Conservation (phyloP, 768 basidiomycete genomes). For the Mrakia blollopis region DNA sequence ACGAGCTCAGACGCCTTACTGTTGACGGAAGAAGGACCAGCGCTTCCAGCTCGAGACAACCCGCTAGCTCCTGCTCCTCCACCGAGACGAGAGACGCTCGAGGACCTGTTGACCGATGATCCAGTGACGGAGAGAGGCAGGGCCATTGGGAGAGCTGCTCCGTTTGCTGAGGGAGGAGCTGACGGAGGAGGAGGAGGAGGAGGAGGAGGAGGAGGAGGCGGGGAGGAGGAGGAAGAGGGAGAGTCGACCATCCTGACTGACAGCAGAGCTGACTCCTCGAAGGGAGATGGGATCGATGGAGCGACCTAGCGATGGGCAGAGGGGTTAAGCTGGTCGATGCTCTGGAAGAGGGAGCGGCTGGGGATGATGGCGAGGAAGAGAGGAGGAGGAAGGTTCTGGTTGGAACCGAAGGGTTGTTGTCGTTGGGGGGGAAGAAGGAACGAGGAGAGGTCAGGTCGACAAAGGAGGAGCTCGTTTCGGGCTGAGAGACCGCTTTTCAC, state of each 20-base stretch:
- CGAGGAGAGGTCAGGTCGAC: background rate
- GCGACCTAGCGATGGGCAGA: too few relatives aligned
- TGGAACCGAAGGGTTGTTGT: background rate
- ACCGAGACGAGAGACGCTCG: background rate
- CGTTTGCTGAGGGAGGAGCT: background rate
- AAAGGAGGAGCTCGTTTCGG: too few relatives aligned
- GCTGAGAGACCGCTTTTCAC: too few relatives aligned
- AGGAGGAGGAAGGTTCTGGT: background rate
- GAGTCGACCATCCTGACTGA: background rate
- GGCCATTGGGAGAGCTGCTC: too few relatives aligned
- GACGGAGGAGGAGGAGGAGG: background rate
- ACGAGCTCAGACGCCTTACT: background rate
- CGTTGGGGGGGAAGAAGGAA: background rate
- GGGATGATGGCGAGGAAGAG: too few relatives aligned
- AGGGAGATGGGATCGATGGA: background rate
- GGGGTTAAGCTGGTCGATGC: background rate
- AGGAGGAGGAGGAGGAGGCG: background rate
- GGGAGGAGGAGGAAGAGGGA: background rate
- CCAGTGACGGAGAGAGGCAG: background rate
- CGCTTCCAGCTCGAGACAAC: background rate
- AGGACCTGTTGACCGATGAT: background rate
- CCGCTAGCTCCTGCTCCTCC: background rate
- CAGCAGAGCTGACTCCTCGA: background rate
- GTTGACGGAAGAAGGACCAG: background rate
- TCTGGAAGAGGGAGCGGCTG: background rate